Evolutionary conservation across 352 stramenopile species (phyloP).

Genomic region (Pythium biforme): DNA sequence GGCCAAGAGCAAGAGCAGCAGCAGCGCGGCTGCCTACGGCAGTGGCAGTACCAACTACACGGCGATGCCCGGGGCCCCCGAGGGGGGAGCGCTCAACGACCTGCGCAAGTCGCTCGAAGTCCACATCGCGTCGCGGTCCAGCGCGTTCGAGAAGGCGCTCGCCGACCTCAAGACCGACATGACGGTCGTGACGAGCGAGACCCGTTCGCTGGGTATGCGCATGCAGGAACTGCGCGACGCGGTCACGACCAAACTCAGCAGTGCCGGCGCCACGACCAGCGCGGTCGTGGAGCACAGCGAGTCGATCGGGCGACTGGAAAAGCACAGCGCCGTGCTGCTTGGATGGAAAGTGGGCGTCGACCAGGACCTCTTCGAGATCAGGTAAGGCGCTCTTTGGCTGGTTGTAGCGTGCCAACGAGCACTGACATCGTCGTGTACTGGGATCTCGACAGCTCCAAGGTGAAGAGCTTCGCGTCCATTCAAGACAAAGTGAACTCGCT

Average conservation of each 20-base stretch:
- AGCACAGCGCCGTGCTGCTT: constrained; percentile 62
- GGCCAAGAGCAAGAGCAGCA: constrained; percentile 8
- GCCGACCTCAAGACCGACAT: constrained; percentile 60
- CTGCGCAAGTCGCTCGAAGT: constrained; percentile 62
- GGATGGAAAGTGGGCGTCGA: constrained; percentile 64
- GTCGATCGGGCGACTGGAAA: constrained; percentile 66
- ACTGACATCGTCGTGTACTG: not conserved
- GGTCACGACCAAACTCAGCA: constrained; percentile 36
- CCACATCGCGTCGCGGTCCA: constrained; percentile 50
- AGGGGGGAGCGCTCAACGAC: constrained; percentile 12
- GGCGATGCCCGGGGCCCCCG: not conserved
- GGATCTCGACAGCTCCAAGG: constrained; percentile 29
- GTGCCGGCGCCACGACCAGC: constrained; percentile 28
- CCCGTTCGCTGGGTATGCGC: constrained; percentile 36
- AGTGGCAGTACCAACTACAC: not conserved
- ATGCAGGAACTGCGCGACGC: constrained; percentile 52
- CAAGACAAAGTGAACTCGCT: constrained; percentile 58
- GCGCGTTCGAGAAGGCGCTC: constrained; percentile 65
- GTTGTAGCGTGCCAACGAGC: not conserved
- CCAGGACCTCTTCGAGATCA: constrained; percentile 56
- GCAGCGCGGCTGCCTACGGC: not conserved
- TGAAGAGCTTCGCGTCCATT: constrained; percentile 49
- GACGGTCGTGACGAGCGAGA: constrained; percentile 46
- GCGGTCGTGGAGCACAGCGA: constrained; percentile 45
- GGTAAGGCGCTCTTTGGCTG: constrained; percentile 21